Percentiles rank a stretch among this genome's conserved stretches.
Conservation (phyloP, 1,284 basidiomycete species). For the Sporisorium graminicola region DNA sequence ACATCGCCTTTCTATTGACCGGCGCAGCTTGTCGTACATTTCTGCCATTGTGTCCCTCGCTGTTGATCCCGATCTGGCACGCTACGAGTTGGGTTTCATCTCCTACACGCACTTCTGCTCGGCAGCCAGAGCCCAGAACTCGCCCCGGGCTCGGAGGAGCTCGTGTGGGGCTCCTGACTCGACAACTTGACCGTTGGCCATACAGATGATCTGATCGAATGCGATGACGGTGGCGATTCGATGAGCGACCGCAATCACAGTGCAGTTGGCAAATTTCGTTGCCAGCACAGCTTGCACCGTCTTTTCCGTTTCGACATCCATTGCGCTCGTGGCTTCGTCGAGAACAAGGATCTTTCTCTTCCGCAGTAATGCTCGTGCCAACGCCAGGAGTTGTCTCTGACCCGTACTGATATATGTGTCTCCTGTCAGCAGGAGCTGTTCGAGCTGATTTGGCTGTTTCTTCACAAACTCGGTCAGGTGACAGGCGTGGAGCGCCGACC, state of each 20-base stretch:
- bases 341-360: slow-evolving; percentile 73
- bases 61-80: no score
- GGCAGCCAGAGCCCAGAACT: slow-evolving; percentile 50
- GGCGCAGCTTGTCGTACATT: no score
- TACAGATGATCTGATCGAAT: slow-evolving; percentile 81
- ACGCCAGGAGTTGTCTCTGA: slow-evolving; percentile 69
- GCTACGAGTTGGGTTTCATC: no score
- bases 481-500: slow-evolving; percentile 59
- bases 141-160: slow-evolving; percentile 37
- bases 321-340: slow-evolving; percentile 71
- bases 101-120: slow-evolving; percentile 50
- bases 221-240: slow-evolving; percentile 80
- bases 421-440: slow-evolving; percentile 29
- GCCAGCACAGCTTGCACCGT: slow-evolving; percentile 76
- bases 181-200: slow-evolving; percentile 78
- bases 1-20: no score
- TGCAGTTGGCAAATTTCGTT: slow-evolving; percentile 52
- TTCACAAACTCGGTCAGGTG: slow-evolving; percentile 56
- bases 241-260: slow-evolving; percentile 71
- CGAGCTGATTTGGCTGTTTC: slow-evolving; percentile 45
- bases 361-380: slow-evolving; percentile 74
- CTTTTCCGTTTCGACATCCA: slow-evolving; percentile 45
- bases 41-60: no score
- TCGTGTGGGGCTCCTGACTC: slow-evolving; percentile 72
- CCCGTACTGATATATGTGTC: slow-evolving; percentile 37